phyloP scores from a whole-genome alignment of 106 monocot genomes.

The Cymbidium sinense region DNA sequence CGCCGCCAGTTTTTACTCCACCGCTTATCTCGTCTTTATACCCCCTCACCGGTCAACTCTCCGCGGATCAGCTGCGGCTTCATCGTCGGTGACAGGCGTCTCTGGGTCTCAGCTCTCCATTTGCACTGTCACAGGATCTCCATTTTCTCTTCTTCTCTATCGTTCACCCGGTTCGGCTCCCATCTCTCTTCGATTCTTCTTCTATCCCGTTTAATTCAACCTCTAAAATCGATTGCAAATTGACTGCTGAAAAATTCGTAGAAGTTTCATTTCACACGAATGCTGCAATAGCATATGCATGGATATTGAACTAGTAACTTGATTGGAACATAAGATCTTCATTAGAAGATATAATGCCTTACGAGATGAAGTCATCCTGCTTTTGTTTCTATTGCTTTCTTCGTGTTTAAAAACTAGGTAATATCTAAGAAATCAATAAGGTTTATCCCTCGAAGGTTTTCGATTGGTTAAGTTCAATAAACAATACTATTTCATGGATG shows the following conservation, averaged over 20 bases:
- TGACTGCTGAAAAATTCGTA: not conserved
- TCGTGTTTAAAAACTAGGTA: not conserved
- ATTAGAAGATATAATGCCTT: too few species aligned
- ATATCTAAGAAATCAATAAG: not conserved
- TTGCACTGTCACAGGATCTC: not conserved
- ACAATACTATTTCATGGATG: not conserved
- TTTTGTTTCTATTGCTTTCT: not conserved
- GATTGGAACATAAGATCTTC: too few species aligned
- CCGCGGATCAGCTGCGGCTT: not conserved
- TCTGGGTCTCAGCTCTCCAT: not conserved
- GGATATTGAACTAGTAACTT: not conserved
- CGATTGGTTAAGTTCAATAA: not conserved
- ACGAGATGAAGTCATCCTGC: not conserved
- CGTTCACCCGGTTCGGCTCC: not conserved
- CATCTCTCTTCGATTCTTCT: not conserved
- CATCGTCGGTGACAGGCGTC: not conserved
- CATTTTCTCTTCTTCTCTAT: not conserved
- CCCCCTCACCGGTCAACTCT: not conserved
- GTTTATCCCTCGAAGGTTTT: not conserved
- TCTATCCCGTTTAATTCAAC: not conserved
- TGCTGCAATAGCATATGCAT: not conserved
- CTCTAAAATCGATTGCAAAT: too few species aligned
- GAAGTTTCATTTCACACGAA: not conserved
- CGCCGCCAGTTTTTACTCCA: not conserved
- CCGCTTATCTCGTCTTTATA: not conserved